Base-by-base conservation (phyloP, 2,329 filamentous ascomycete species). In the Sphaerulina vaccinii region DNA sequence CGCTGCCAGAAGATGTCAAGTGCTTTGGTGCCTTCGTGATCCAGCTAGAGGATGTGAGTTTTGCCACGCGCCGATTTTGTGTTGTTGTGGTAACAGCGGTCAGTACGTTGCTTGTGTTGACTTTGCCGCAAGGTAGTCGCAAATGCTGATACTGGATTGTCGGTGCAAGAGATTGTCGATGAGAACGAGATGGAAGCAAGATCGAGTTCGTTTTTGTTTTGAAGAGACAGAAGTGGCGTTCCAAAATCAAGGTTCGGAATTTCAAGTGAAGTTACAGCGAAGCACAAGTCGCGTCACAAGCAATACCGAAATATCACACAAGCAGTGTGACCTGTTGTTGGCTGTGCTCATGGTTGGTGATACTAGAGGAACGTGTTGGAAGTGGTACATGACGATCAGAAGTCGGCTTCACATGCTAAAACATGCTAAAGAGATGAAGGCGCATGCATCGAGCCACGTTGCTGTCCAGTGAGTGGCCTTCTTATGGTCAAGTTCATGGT, bases 1-100 rank as follows among this genome's bases (percentile, higher is more conserved):
- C n/a, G 36, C 33, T 41, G 35, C 19, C 23, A 85, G 76, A 69
- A 7, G 32, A 4, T 6, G 16, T 21, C 16, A 11, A 39, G 11
- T 4, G 8, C 16, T 39, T 37, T 16, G 15, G 18, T 5, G 18
- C 18, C 19, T 18, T 39, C 18, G 37, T 13, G 9, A 22, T 39
- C 8, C 6, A 19, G 37, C 16, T 22, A 10, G 16, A 13, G 37
- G 13, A 35, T 5, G 32, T 6, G 24, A 36, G 18, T 4, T 13
- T 19, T 16, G 18, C 1, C 19, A 44, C 21, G 39, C 44, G 48
- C 29, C 15, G 5, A 37, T 21, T 16, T 11, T 9, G 15, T 37
- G 35, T 16, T 37, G 19, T 32, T 13, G 11, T 21, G 18, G n/a
- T 18, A 39, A 18, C 15, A 39, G 22, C 21, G 16, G 22, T 8